Percentiles rank a stretch among this genome's conserved stretches.
phyloP scores from a whole-genome alignment of 192 early-diverging fungal genomes.

The Spizellomyces sp. region DNA sequence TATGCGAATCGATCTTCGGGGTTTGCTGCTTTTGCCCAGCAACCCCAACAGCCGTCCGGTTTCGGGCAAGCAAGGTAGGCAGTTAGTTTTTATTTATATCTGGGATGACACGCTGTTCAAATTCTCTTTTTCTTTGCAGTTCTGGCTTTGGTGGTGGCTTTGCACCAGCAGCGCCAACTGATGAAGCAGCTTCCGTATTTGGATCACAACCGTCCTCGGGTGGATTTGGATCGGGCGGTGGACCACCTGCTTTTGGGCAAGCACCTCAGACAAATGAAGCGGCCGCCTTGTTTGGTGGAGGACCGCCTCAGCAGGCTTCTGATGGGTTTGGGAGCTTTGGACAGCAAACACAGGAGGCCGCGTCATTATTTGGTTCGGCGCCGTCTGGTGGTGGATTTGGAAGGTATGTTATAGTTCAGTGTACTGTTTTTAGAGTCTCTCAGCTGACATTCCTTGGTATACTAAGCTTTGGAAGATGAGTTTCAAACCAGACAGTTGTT shows the following conservation, averaged over 20 bases:
- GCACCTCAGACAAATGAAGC: background rate
- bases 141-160: no score
- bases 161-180: background rate
- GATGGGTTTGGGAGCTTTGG: conserved; percentile 3
- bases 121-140: no score
- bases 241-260: background rate
- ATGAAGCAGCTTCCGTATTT: background rate
- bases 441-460: no score
- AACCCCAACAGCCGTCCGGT: background rate
- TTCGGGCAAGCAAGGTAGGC: no score
- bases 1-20: background rate
- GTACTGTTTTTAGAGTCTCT: no score
- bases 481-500: no score
- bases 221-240: background rate
- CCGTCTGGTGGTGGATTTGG: no score
- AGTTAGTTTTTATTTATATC: no score
- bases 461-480: no score
- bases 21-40: conserved; percentile 12
- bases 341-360: background rate
- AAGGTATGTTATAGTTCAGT: no score
- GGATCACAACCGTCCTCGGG: background rate
- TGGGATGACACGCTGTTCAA: no score
- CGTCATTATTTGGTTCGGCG: no score
- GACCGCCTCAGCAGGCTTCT: background rate
- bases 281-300: background rate